A percentile compares a stretch with the other conserved stretches of the same genome.
phyloP scores from a whole-genome alignment of 2,329 filamentous ascomycete species.

The Ceratocystis albifundus region DNA sequence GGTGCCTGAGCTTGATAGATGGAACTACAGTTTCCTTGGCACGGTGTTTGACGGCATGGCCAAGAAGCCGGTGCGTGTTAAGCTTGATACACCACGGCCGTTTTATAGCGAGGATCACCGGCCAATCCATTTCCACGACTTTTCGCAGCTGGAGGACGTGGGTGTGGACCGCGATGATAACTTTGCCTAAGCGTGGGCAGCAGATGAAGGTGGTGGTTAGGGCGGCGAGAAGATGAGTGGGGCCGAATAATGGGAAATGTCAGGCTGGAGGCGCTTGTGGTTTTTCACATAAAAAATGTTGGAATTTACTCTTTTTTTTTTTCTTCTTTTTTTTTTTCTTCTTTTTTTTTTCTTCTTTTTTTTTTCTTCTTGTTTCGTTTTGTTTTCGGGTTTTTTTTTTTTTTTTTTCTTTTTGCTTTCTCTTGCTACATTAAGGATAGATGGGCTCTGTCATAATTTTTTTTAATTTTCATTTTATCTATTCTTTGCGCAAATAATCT shows the following conservation, averaged over 20 bases:
- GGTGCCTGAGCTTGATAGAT: conserved; percentile 75
- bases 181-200: conserved; percentile 56
- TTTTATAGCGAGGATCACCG: conserved; percentile 92
- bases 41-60: conserved; percentile 75
- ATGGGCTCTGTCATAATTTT: neutral
- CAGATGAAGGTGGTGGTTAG: neutral
- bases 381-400: too few species aligned
- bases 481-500: neutral
- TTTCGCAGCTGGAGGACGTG: conserved; percentile 91
- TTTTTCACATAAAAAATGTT: conserved; percentile 10
- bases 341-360: too few species aligned
- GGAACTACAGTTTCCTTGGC: conserved; percentile 99
- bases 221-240: neutral
- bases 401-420: neutral
- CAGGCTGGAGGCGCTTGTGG: neutral
- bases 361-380: neutral
- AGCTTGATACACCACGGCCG: conserved; percentile 77
- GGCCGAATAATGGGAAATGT: neutral
- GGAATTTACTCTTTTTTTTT: conserved; percentile 1
- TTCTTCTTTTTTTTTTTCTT: neutral
- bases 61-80: conserved; percentile 83
- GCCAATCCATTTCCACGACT: conserved; percentile 91
- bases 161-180: conserved; percentile 90
- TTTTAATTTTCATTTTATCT: neutral
- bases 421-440: neutral